Evolutionary conservation across 139 green algal genomes (phyloP).

Genomic region (Tetraselmis striata): DNA sequence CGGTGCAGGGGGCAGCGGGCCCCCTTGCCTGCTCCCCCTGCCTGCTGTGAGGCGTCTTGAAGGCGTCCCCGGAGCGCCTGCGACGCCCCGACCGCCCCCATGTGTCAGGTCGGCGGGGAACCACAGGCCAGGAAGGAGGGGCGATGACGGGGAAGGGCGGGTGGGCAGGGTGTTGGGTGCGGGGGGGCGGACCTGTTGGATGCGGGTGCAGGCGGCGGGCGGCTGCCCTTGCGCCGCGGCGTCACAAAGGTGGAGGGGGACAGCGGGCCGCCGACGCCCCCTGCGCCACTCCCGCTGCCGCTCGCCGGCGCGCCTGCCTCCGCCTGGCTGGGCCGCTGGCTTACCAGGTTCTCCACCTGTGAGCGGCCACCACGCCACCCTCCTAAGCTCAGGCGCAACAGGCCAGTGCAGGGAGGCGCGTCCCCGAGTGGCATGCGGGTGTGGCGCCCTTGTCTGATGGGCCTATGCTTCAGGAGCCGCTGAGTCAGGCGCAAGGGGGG

Average conservation of each 20-base stretch:
- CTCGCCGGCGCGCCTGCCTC: not conserved
- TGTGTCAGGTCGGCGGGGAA: too few species aligned
- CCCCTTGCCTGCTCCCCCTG: not conserved
- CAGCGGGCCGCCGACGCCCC: not conserved
- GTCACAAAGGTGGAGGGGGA: not conserved
- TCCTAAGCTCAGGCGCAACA: too few species aligned
- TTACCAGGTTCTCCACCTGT: not conserved
- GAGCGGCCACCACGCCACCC: not conserved
- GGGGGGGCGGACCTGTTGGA: not conserved
- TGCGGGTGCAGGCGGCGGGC: too few species aligned
- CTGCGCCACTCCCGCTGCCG: too few species aligned
- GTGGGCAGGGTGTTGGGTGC: not conserved
- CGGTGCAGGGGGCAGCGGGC: too few species aligned
- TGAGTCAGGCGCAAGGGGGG: not conserved
- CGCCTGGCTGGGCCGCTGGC: not conserved
- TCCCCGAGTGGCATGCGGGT: too few species aligned
- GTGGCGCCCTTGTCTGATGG: too few species aligned
- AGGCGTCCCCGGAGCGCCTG: not conserved
- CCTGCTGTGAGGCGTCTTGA: not conserved
- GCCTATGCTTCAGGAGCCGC: too few species aligned
- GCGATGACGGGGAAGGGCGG: not conserved
- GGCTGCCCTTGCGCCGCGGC: not conserved
- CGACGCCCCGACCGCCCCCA: not conserved
- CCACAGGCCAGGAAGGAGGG: not conserved
- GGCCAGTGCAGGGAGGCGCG: too few species aligned